These are phyloP conservation scores for Trametes gibbosa DNA, from an alignment of 768 basidiomycete genomes.

Conservation along the genomic window DNA sequence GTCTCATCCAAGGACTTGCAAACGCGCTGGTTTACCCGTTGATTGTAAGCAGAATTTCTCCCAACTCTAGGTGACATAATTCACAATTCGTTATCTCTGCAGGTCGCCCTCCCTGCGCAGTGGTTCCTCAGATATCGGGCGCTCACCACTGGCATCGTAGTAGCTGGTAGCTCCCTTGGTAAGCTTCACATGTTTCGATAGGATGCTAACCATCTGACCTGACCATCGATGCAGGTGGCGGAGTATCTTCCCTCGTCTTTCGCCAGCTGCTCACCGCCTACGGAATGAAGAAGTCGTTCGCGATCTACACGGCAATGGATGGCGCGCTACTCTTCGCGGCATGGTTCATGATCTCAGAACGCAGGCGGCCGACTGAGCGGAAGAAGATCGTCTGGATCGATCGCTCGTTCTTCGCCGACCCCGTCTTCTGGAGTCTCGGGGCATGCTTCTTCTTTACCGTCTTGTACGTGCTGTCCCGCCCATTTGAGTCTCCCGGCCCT, in stretches of 20 bases:
- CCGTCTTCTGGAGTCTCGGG: conserved; percentile 34
- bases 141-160: conserved; percentile 34
- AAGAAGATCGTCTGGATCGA: conserved; percentile 22
- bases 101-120: conserved; percentile 30
- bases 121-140: conserved; percentile 32
- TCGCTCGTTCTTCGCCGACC: conserved; percentile 22
- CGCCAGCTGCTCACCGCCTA: conserved; percentile 17
- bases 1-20: conserved; percentile 19
- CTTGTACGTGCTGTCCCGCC: conserved; percentile 6
- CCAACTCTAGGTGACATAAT: not conserved
- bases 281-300: conserved; percentile 21
- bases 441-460: conserved; percentile 30
- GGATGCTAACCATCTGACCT: not conserved
- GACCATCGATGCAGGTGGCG: conserved; percentile 17
- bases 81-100: no score
- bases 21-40: conserved; percentile 21
- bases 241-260: conserved; percentile 23
- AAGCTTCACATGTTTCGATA: not conserved
- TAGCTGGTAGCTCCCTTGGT: conserved; percentile 29
- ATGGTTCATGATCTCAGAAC: conserved; percentile 22
- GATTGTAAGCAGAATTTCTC: conserved; percentile 7
- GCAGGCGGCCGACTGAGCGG: conserved; percentile 9
- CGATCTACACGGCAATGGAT: conserved; percentile 22
- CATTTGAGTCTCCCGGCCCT: no score
- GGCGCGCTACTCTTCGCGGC: conserved; percentile 16